Evolutionary conservation across 2,329 filamentous ascomycete species (phyloP), one percentile per base, ranked within the genome.

Genomic region (Chlorencoelia australis): DNA sequence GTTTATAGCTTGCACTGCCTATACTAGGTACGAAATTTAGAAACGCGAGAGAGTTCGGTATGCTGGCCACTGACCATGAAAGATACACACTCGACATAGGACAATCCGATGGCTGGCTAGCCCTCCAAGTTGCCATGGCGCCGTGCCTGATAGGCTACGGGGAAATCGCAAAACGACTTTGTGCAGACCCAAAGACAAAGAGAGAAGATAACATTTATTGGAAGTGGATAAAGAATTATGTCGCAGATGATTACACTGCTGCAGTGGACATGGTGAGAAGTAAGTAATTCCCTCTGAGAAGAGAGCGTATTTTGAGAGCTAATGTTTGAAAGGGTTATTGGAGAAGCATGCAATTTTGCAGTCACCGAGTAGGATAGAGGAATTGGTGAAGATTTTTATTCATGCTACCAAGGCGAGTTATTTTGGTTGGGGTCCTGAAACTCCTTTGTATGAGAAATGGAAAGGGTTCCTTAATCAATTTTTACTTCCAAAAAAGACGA

Each of bases 131-230:
- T 43, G 79, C 85, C 4, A 68, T 95, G 36, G 77, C 88, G 10
- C 87, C 89, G 0, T 95, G 89, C 55, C 67, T 94, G 20, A 71
- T 95, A n/a, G 89, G 89, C 27, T 95, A 96, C 57, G 80, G 80
- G 7, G 74, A 75, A 38, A 83, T 93, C 41, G 89, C 84, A 5
- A 69, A 70, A 50, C 72, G 84, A 50, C 66, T 94, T 3, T 68
- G 77, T 49, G 65, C 65, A 10, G 77, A 82, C 43, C 62, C 69
- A 32, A 66, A 64, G n/a, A 81, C 76, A 22, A 65, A 65, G 43
- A 67, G 68, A 25, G 67, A 80, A 9, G 74, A 66, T 0, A 93
- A 89, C 56, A 67, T 63, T 13, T 96, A 94, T 63, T 91, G 82
- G 80, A 72, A 77, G 30, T 96, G 89, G 89, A 85, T 96, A 47